Percentiles rank a stretch among this genome's conserved stretches.
Evolutionary conservation across 2,329 filamentous ascomycete genomes (phyloP).

Genomic region (Diaporthe australafricana): DNA sequence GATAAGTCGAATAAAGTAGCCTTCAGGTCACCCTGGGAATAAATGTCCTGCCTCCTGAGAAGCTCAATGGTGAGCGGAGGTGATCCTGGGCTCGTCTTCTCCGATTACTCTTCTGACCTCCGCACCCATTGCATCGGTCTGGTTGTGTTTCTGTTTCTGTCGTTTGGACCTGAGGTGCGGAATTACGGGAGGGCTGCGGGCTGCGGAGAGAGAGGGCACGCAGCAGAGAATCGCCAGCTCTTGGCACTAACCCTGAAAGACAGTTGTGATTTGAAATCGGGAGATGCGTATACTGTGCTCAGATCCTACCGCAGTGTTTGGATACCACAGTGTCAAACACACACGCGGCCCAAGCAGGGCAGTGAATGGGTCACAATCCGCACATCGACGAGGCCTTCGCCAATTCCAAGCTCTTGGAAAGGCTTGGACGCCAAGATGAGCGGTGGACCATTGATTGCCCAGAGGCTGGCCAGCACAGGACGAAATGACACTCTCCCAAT

Average conservation of each 20-base stretch:
- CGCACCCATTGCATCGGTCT: neutral
- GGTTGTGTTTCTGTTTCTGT: neutral
- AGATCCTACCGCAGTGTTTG: neutral
- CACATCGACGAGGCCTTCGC: conserved; percentile 4
- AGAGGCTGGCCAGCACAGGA: conserved; percentile 8
- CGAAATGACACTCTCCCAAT: conserved; percentile 17
- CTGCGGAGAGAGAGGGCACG: neutral
- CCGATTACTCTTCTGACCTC: neutral
- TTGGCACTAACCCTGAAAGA: neutral
- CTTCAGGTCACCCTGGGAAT: conserved; percentile 22
- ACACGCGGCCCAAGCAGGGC: conserved; percentile 1
- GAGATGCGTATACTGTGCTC: neutral
- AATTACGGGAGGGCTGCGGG: conserved; percentile 19
- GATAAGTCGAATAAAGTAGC: conserved; percentile 28
- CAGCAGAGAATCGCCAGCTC: neutral
- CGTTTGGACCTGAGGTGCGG: neutral
- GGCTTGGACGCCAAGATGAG: conserved; percentile 20
- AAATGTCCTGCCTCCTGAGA: neutral
- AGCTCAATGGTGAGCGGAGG: conserved; percentile 1
- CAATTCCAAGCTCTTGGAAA: conserved; percentile 17
- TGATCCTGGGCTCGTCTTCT: neutral
- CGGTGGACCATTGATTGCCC: conserved; percentile 10
- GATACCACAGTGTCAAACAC: conserved; percentile 25
- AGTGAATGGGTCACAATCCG: neutral
- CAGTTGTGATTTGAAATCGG: neutral